A percentile compares a stretch with the other conserved stretches of the same genome.
Conservation (phyloP, 2,329 filamentous ascomycete species). For the Epichloe sylvatica region DNA sequence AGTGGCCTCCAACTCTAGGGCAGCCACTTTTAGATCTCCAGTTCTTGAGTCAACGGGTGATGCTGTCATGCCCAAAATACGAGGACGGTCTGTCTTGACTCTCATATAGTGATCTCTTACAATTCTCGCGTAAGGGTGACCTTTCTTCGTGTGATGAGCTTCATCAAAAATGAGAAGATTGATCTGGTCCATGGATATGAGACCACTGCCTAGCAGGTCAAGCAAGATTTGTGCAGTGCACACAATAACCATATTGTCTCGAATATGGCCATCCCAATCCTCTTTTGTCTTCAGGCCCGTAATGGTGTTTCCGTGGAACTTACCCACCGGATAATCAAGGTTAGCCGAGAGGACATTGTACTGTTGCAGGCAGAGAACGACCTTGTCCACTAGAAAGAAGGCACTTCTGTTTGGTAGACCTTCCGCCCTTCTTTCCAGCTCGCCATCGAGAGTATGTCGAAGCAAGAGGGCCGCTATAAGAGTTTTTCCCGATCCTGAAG, state of each 20-base stretch:
- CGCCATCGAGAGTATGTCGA: slow-evolving; percentile 59
- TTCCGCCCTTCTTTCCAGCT: slow-evolving; percentile 53
- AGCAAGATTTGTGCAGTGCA: slow-evolving; percentile 83
- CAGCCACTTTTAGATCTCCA: slow-evolving; percentile 52
- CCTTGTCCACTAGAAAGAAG: slow-evolving; percentile 85
- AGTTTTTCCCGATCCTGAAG: slow-evolving; percentile 74
- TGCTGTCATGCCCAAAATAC: slow-evolving; percentile 91
- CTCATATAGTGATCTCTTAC: slow-evolving; percentile 72
- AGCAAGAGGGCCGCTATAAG: slow-evolving; percentile 85
- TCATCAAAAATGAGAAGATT: slow-evolving; percentile 92
- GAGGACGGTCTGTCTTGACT: slow-evolving; percentile 42
- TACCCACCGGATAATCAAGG: slow-evolving; percentile 58
- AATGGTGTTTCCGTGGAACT: slow-evolving; percentile 59
- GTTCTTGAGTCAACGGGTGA: slow-evolving; percentile 79
- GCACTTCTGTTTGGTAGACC: slow-evolving; percentile 52
- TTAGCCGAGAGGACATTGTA: slow-evolving; percentile 69
- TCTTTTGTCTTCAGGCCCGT: slow-evolving; percentile 25
- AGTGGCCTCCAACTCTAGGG: slow-evolving; percentile 58
- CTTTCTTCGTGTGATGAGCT: slow-evolving; percentile 89
- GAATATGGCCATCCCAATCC: slow-evolving; percentile 39
- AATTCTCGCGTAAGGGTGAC: slow-evolving; percentile 79
- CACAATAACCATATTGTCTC: slow-evolving; percentile 68
- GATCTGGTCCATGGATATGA: slow-evolving; percentile 67
- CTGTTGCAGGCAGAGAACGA: slow-evolving; percentile 84
- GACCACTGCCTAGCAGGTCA: slow-evolving; percentile 64